Evolutionary conservation across 805 yeast species (phyloP), one percentile per base, ranked within the genome.

Genomic region (Teunomyces stri): DNA sequence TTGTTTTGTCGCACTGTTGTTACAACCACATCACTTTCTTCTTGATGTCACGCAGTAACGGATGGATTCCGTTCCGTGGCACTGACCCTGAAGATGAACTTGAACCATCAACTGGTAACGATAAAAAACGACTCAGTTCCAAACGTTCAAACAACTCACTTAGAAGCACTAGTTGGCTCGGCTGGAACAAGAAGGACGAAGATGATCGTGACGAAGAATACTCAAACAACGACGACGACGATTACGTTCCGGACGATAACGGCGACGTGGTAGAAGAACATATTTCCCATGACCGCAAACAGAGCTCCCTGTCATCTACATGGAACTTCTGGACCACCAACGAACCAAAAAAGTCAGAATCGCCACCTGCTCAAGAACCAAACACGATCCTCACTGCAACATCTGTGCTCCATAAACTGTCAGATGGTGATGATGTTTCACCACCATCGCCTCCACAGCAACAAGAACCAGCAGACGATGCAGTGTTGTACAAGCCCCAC

Each of bases 401-500:
- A 2, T 69, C 70, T 3, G 53, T 65, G 0, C 41, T 66, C 15
- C 42, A 29, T 21, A 38, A 38, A 15, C 34, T 39, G 11, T 16
- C 16, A 13, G 47, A 44, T 6, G 28, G 29, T 22, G 43, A 34
- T 3, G 3, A 22, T 3, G 39, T 39, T 12, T 37, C 46, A 6
- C 50, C 45, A n/a, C 33, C 47, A 7, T 33, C 44, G 6, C 49
- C 46, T 11, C 16, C 4, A 9, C 34, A n/a, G 12, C 15, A 11
- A 15, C 34, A n/a, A 13, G 9, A 9, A n/a, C 15, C 38, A 48
- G 53, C 42, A 7, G 75, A 71, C 43, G 78, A 72, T 51, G 78
- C 78, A 0, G 76, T 72, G 3, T 61, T 72, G 47, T 72, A 72
- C 54, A 71, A 70, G 49, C 72, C 76, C 5, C 78, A 72, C 47